These are phyloP conservation scores for Fraxinus cuspidata DNA, from an alignment of 257 asterid species.

Conservation along the genomic window DNA sequence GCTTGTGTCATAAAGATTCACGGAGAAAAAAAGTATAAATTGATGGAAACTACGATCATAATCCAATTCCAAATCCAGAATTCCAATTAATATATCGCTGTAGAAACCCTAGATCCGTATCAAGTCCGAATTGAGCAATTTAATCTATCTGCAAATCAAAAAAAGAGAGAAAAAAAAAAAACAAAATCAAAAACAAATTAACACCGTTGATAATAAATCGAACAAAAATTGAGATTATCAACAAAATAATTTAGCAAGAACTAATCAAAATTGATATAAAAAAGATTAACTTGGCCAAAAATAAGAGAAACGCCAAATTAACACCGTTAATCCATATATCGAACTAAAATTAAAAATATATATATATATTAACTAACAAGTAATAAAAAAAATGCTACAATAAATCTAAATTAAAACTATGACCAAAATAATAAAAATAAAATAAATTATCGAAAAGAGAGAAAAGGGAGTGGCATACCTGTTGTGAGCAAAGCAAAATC, in stretches of 20 bases:
- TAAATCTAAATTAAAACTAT: background rate
- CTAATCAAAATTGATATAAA: too few species aligned
- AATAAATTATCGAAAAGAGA: background rate
- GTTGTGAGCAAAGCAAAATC: background rate
- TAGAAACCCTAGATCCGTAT: constrained; percentile 13
- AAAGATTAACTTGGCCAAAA: background rate
- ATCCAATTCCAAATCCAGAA: background rate
- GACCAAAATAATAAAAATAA: too few species aligned
- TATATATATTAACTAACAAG: background rate
- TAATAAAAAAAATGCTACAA: background rate
- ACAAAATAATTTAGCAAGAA: background rate
- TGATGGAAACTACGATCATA: background rate
- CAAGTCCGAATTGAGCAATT: constrained; percentile 7
- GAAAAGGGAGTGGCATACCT: constrained; percentile 25
- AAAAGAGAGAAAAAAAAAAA: background rate
- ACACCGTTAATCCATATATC: background rate
- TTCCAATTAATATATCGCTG: background rate
- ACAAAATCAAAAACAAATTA: too few species aligned
- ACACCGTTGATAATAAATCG: background rate
- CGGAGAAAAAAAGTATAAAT: constrained; percentile 23
- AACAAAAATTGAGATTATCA: background rate
- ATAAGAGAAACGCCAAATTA: background rate
- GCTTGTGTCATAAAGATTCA: constrained; percentile 34
- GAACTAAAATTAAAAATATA: background rate
- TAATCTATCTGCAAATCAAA: constrained; percentile 24